Base-by-base conservation (phyloP, 495 filamentous ascomycete species). In the Xylaria venustula region DNA sequence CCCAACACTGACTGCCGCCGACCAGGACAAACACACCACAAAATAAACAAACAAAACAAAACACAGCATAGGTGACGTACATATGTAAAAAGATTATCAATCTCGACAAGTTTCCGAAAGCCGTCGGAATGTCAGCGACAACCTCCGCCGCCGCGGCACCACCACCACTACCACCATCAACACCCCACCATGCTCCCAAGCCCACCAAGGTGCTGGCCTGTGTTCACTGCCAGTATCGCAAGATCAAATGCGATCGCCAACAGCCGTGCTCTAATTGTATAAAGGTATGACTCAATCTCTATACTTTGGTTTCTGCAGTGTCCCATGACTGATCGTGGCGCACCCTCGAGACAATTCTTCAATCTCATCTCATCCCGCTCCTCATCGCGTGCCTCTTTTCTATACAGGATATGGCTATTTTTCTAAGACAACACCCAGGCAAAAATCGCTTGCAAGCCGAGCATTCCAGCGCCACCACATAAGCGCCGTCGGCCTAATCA, bases 171-270 rank as follows among this genome's bases (percentile, higher is more conserved):
- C 40, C 49, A 37, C 49, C 7, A n/a, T n/a, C n/a, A n/a, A n/a
- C n/a, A n/a, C n/a, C n/a, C n/a, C n/a, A n/a, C n/a, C n/a, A n/a
- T n/a, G n/a, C n/a, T n/a, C n/a, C 32, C 9, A 61, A 61, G 14
- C 58, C 58, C 30, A 36, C 58, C 5, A 54, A 48, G 26, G 67
- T 72, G n/a, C 65, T 78, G 15, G 75, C 76, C n/a, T 78, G 76
- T 48, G 68, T 71, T 7, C 70, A 76, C 7, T 89, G 86, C 61
- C 85, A 86, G 60, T 79, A 80, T 47, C 74, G 85, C 36, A 89
- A 89, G 69, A 80, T 88, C 64, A 84, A 82, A 60, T 89, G 87
- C 66, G 84, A 88, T 65, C 81, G 85, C 37, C 76, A 78, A 41
- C 85, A 86, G 69, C 86, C 86, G 14, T 89, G 86, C 60, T 75